These are phyloP conservation scores for Scenedesmus sp. DNA, from an alignment of 163 green algal genomes.

Conservation along the genomic window DNA sequence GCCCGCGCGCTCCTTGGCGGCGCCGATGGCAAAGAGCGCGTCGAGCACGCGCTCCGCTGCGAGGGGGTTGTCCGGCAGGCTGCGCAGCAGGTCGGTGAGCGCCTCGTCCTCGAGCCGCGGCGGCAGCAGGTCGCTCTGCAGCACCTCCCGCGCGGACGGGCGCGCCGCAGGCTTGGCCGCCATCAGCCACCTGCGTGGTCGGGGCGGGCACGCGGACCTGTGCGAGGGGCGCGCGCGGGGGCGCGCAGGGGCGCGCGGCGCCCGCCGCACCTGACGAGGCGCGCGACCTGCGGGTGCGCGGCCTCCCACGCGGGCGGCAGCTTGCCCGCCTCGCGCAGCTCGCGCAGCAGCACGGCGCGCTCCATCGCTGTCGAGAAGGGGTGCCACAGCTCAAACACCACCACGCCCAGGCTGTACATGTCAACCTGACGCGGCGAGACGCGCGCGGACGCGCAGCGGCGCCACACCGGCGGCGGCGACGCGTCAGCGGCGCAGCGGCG, in stretches of 20 bases:
- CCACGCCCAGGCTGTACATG: conserved; percentile 88
- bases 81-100: conserved; percentile 86
- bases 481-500: no score
- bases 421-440: conserved; percentile 63
- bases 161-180: conserved; percentile 74
- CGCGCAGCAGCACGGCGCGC: conserved; percentile 73
- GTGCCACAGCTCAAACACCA: conserved; percentile 94
- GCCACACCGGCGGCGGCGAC: no score
- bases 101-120: conserved; percentile 84
- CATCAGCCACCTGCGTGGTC: conserved; percentile 74
- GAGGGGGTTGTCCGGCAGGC: conserved; percentile 76
- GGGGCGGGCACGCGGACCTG: no score
- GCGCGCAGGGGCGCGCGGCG: neutral
- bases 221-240: neutral
- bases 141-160: conserved; percentile 77
- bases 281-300: conserved; percentile 60
- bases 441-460: neutral
- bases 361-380: conserved; percentile 93
- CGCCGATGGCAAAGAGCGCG: conserved; percentile 73
- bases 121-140: conserved; percentile 84
- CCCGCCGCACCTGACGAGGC: conserved; percentile 55
- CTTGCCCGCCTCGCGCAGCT: conserved; percentile 71
- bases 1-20: conserved; percentile 11
- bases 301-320: conserved; percentile 75
- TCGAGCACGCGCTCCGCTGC: conserved; percentile 79